Evolutionary conservation across 1,284 basidiomycete species (phyloP).

Genomic region (Rhodotorula sp.): DNA sequence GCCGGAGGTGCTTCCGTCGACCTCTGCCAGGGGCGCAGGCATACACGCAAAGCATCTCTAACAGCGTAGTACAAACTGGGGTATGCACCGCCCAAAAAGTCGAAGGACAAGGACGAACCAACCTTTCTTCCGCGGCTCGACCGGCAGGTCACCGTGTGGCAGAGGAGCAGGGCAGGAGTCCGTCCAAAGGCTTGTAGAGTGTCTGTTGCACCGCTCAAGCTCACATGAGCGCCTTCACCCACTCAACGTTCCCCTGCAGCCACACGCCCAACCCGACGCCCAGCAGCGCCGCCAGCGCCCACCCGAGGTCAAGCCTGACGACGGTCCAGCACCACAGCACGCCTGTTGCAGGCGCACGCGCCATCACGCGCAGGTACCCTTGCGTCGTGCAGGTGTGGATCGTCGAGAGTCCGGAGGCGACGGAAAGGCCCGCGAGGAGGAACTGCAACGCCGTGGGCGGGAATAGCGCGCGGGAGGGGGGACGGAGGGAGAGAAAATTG

Average conservation of each 20-base stretch:
- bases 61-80: too few species aligned
- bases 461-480: conserved; percentile 14
- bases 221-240: background rate
- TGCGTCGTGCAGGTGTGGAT: conserved; percentile 40
- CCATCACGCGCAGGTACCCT: conserved; percentile 39
- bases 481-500: conserved; percentile 48
- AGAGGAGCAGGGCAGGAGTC: too few species aligned
- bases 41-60: too few species aligned
- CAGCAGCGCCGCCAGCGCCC: conserved; percentile 22
- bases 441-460: conserved; percentile 15
- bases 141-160: too few species aligned
- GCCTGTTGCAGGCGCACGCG: conserved; percentile 32
- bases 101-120: too few species aligned
- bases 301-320: conserved; percentile 34
- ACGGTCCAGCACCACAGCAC: conserved; percentile 41
- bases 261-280: conserved; percentile 29
- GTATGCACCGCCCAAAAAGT: too few species aligned
- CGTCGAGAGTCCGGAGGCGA: conserved; percentile 26
- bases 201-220: background rate
- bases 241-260: conserved; percentile 8
- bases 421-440: conserved; percentile 28
- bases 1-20: too few species aligned
- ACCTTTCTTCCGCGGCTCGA: too few species aligned
- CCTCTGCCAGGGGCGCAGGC: too few species aligned
- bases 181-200: background rate